Evolutionary conservation across 257 asterid species (phyloP), one percentile per base, ranked within the genome.

Genomic region (Echium plantagineum): DNA sequence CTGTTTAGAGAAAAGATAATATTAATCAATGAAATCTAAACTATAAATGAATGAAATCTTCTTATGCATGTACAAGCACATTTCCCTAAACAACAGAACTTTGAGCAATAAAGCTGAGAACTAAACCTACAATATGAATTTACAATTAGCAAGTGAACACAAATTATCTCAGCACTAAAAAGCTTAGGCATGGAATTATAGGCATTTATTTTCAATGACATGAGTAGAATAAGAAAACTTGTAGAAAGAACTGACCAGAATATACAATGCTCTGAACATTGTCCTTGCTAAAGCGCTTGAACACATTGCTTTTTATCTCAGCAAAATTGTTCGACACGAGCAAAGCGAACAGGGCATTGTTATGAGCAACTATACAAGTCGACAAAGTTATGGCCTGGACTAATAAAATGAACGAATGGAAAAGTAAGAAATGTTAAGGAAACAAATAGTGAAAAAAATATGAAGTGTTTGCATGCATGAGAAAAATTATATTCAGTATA

Each of bases 261-360:
- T 86, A 89, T 64, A 85, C 97, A 71, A 89, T 68, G 69, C 83
- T 89, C 75, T 81, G 96, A 72, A 93, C 82, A 26, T 93, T 89
- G 58, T 83, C 97, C 83, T 83, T 89, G 85, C 95, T 89, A 67
- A 73, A 89, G 48, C 96, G 97, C 67, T 93, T 89, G 74, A 93
- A 93, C 59, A 89, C 97, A 2, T 83, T 89, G 80, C 99, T 85
- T 67, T 93, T 93, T 42, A 93, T 93, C 85, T 93, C 99, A 13
- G 94, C 90, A 74, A 93, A 93, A 77, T 93, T 93, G 86, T 86
- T 93, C 10, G 99, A 89, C 63, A 93, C 87, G n/a, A 93, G 91
- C 89, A 93, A 80, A 52, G 96, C 94, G 64, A 89, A 83, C 66
- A 93, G 76, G 56, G 97, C 91, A 61, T 93, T 93, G 59, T 93